Evolutionary conservation across 108 stramenopile species (phyloP), one percentile per base, ranked within the genome.

Genomic region (Parmales sp.): DNA sequence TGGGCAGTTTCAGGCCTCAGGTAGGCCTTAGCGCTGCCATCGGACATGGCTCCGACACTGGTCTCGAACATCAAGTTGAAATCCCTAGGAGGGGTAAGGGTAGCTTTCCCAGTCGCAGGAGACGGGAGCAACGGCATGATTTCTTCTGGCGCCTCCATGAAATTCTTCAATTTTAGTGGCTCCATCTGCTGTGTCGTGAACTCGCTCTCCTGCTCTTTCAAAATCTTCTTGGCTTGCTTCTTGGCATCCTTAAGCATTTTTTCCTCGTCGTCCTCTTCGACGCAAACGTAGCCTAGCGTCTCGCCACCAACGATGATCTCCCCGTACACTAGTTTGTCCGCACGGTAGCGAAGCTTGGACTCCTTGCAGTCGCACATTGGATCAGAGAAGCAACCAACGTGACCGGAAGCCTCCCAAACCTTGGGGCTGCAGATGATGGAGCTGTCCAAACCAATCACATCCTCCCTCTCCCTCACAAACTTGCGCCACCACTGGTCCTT

Each of bases 41-140:
- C 95, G 25, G 74, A 74, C 72, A 88, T 71, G 23, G 97, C 95
- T 9, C 98, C 95, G 2, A 98, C 93, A 68, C 67, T 74, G 16
- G 95, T 98, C 74, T 92, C 80, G 82, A 98, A 98, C 94, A 98
- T 95, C 70, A 98, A 79, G 73, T 98, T 97, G 79, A 98, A 97
- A 20, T 83, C 94, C 13, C 94, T 83, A 0, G 96, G 96, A 79
- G 87, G 80, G 31, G 94, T 95, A 4, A 97, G 71, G 38, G 91
- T 89, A 2, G 93, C 90, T 43, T 87, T 88, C 11, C 90, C 90
- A 23, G 80, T 86, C 23, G 80, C 92, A 9, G 93, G 95, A 4
- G 90, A 90, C 23, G 95, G 95, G 44, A 97, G 88, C 45, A 79
- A 75, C 3, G 72, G 43, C 81, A 90, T 81, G 71, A 90, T 87